Percentiles rank a stretch among this genome's conserved stretches.
Evolutionary conservation across 129 eudicot species (phyloP).

Genomic region (Centaurea solstitialis): DNA sequence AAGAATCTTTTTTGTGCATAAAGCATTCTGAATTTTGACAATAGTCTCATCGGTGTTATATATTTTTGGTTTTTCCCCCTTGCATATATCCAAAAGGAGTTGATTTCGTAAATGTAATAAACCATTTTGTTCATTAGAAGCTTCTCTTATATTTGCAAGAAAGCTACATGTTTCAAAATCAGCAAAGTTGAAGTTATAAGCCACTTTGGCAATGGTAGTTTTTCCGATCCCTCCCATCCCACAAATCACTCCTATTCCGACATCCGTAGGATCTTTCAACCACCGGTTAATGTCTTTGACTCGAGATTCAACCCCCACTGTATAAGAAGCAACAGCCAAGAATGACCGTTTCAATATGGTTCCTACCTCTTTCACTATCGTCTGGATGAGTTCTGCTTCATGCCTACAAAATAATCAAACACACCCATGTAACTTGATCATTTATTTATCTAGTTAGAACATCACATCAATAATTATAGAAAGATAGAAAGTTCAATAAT

Average conservation of each 20-base stretch:
- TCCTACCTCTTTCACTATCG: constrained; percentile 26
- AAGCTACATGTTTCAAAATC: constrained; percentile 34
- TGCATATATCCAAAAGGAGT: constrained; percentile 28
- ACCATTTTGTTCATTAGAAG: constrained; percentile 27
- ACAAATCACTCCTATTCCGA: constrained; percentile 9
- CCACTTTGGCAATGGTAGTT: constrained; percentile 34
- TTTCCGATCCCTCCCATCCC: constrained; percentile 46
- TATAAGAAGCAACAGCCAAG: constrained; percentile 21
- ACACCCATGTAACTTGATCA: not conserved
- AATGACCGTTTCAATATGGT: constrained; percentile 21
- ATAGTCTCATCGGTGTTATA: constrained; percentile 17
- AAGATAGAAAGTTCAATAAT: not conserved
- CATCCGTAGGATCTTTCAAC: constrained; percentile 20
- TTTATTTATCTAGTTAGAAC: not conserved
- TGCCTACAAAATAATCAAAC: constrained; percentile 8
- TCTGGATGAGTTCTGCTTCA: constrained; percentile 28
- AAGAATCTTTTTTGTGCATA: constrained; percentile 15
- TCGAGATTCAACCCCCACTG: constrained; percentile 31
- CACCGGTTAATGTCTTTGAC: constrained; percentile 24
- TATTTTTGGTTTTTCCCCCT: constrained; percentile 11
- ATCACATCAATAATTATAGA: no score
- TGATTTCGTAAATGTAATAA: constrained; percentile 26
- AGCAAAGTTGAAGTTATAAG: constrained; percentile 22
- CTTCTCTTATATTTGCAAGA: constrained; percentile 31
- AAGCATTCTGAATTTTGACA: constrained; percentile 18